Conservation (phyloP, 1,284 basidiomycete species). For the Takashimella tepidaria region DNA sequence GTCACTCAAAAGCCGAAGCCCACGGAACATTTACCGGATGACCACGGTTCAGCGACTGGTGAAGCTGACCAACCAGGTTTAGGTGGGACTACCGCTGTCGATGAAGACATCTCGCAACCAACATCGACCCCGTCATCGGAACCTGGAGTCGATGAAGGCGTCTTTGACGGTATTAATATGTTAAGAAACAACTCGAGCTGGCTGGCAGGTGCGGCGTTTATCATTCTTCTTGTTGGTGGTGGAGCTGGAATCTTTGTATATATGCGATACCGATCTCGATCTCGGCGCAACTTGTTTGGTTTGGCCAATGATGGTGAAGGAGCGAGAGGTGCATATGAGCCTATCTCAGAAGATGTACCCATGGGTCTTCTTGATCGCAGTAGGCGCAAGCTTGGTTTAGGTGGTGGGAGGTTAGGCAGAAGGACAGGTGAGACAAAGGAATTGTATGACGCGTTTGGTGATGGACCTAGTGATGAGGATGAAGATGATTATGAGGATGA, state of each 20-base stretch:
- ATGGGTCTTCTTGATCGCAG: slow-evolving; percentile 59
- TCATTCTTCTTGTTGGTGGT: slow-evolving; percentile 60
- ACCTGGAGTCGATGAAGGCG: slow-evolving; percentile 64
- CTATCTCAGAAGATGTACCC: slow-evolving; percentile 61
- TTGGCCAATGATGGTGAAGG: slow-evolving; percentile 35
- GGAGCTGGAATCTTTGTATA: slow-evolving; percentile 57
- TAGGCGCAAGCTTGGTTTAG: slow-evolving; percentile 32
- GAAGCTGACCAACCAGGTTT: slow-evolving; percentile 39
- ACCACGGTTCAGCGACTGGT: slow-evolving; percentile 60
- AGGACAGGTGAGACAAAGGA: slow-evolving; percentile 58
- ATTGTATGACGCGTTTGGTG: slow-evolving; percentile 86
- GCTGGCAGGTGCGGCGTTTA: slow-evolving; percentile 74
- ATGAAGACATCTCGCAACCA: slow-evolving; percentile 15
- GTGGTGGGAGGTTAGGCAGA: slow-evolving; percentile 49
- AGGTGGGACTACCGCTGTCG: slow-evolving; percentile 11
- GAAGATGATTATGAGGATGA: slow-evolving; percentile 24
- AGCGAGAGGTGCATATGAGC: slow-evolving; percentile 59
- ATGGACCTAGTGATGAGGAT: slow-evolving; percentile 49
- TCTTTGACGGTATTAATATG: slow-evolving; percentile 74
- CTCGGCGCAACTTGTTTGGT: slow-evolving; percentile 47
- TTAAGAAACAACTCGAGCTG: slow-evolving; percentile 72
- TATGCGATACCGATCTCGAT: slow-evolving; percentile 57
- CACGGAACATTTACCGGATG: slow-evolving; percentile 76
- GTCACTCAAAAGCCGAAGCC: slow-evolving; percentile 70
- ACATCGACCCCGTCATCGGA: slow-evolving; percentile 13